Evolutionary conservation across 1,139 yeast species (phyloP), one percentile per base, ranked within the genome.

Genomic region (Yamadazyma buinensis): DNA sequence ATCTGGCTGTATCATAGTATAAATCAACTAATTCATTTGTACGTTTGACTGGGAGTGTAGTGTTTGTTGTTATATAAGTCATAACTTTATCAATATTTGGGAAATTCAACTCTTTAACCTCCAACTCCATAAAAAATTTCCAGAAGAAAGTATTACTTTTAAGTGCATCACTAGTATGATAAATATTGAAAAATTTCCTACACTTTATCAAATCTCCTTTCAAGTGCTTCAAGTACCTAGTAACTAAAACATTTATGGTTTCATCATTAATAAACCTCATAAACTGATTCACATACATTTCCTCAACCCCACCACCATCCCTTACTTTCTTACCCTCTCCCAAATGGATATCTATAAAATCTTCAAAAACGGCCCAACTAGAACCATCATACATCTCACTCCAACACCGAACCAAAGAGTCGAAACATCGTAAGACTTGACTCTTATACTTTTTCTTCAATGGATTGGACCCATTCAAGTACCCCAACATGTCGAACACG

Each of bases 101-200:
- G 29, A 66, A 59, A 41, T 78, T 74, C 21, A 62, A 60, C 0
- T 45, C 36, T 20, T 64, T 50, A 2, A 63, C 63, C 44, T 80
- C 84, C 47, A 71, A 77, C 31, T 75, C 72, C 38, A 80, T 66
- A 41, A 58, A 77, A 30, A 70, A 67, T 14, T 58, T 54, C 88
- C 88, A 82, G 44, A 79, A 82, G 15, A 64, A 50, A 3, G 55
- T 53, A 2, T 78, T 73, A 5, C 57, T 49, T 32, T 56, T 55
- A 23, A 79, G 47, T 3, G 61, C 47, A 2, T 57, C 51, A 15
- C 61, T 57, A 18, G 59, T 60, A 39, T 72, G 59, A 42, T 64
- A 69, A 11, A 53, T 51, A 39, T 68, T 65, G 43, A 76, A 67
- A 27, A 70, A 57, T 30, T 26, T 24, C 19, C 48, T 36, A 23